These are phyloP conservation scores for Ulvella scutata DNA, from an alignment of 139 green algal species.

Conservation along the genomic window DNA sequence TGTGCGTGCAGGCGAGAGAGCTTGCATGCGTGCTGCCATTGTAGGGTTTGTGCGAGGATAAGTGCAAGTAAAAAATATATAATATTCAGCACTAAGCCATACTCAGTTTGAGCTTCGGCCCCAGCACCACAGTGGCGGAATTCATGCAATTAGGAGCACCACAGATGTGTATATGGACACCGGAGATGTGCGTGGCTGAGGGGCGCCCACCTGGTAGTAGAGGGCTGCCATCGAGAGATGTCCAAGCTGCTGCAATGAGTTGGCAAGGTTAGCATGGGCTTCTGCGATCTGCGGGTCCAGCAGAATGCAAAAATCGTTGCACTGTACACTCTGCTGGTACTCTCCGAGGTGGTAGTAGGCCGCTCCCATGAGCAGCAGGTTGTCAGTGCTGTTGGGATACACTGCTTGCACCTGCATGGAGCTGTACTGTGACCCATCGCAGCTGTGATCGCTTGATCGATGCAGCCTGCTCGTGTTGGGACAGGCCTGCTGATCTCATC, in stretches of 20 bases:
- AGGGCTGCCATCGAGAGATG: conserved; percentile 62
- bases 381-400: conserved; percentile 32
- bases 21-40: too few species aligned
- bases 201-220: conserved; percentile 45
- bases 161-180: too few species aligned
- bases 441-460: not conserved
- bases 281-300: conserved; percentile 40
- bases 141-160: too few species aligned
- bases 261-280: conserved; percentile 52
- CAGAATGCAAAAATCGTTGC: conserved; percentile 54
- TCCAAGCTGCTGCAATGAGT: conserved; percentile 57
- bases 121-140: too few species aligned
- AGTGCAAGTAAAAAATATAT: too few species aligned
- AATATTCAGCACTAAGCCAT: too few species aligned
- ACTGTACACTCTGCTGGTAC: conserved; percentile 41
- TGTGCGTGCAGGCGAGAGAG: too few species aligned
- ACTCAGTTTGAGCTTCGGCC: too few species aligned
- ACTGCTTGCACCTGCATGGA: conserved; percentile 5
- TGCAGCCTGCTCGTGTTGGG: not conserved
- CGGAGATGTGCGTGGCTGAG: too few species aligned
- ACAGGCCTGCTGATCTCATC: not conserved
- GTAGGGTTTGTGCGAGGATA: too few species aligned
- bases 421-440: not conserved
- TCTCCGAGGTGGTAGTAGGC: conserved; percentile 63
- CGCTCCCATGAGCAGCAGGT: conserved; percentile 66